Percentiles rank a stretch among this genome's conserved stretches.
Evolutionary conservation across 129 eudicot species (phyloP).

Genomic region (Artemisia annua): DNA sequence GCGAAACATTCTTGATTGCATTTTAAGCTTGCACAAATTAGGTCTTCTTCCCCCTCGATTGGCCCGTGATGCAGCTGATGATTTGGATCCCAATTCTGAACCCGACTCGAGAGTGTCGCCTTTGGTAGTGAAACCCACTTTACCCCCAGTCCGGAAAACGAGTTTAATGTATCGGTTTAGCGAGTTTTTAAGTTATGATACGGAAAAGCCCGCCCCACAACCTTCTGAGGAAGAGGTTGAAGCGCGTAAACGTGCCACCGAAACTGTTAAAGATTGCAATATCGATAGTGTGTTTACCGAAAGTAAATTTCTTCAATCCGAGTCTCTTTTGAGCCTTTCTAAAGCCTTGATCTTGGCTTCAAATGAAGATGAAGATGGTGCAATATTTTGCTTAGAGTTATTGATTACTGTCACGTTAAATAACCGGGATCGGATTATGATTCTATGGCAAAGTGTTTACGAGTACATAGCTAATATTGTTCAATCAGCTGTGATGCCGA

Average conservation of each 20-base stretch:
- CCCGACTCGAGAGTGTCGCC: constrained; percentile 37
- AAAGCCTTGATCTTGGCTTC: constrained; percentile 59
- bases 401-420: constrained; percentile 73
- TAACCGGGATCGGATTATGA: constrained; percentile 77
- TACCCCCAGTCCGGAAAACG: constrained; percentile 48
- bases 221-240: constrained; percentile 72
- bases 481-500: constrained; percentile 68
- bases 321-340: constrained; percentile 62
- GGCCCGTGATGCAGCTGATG: constrained; percentile 72
- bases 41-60: constrained; percentile 80
- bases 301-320: constrained; percentile 85
- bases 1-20: constrained; percentile 75
- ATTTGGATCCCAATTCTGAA: constrained; percentile 48
- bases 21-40: constrained; percentile 64
- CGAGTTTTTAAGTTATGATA: constrained; percentile 62
- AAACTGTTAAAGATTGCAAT: constrained; percentile 68
- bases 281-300: constrained; percentile 71
- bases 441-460: constrained; percentile 79
- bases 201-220: constrained; percentile 77
- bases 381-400: constrained; percentile 74
- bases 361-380: constrained; percentile 61
- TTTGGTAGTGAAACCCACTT: constrained; percentile 32
- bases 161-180: constrained; percentile 79
- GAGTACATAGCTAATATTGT: constrained; percentile 78
- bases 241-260: constrained; percentile 64